Conservation (phyloP, 176 grass and related monocot genomes). For the Coix lacrymajobi region DNA sequence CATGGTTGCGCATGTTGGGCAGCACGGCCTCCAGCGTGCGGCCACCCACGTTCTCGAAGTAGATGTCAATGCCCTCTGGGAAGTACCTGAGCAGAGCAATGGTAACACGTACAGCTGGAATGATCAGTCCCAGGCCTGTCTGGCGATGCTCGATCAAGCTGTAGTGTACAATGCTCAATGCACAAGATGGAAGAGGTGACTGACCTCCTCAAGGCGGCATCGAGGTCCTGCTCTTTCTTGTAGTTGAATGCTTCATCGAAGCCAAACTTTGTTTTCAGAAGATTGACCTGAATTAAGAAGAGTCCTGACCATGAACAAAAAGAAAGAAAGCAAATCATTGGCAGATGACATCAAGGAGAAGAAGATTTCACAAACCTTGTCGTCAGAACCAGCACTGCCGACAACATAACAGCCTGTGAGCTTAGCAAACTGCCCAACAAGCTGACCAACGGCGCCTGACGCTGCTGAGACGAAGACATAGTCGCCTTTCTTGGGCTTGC, state of each 20-base stretch:
- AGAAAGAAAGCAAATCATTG: background rate
- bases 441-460: slow-evolving; percentile 45
- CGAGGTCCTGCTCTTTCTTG: slow-evolving; percentile 48
- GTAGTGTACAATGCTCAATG: background rate
- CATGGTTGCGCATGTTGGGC: slow-evolving; percentile 26
- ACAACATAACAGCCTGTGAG: slow-evolving; percentile 48
- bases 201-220: slow-evolving; percentile 37
- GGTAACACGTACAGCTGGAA: background rate
- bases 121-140: background rate
- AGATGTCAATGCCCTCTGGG: slow-evolving; percentile 58
- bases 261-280: slow-evolving; percentile 49
- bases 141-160: background rate
- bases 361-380: slow-evolving; percentile 24
- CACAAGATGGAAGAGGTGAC: background rate
- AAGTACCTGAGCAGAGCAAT: slow-evolving; percentile 23
- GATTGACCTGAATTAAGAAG: slow-evolving; percentile 28
- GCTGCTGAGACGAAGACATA: slow-evolving; percentile 52
- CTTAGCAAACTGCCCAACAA: slow-evolving; percentile 61
- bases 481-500: slow-evolving; percentile 52
- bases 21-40: slow-evolving; percentile 47
- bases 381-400: slow-evolving; percentile 45
- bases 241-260: slow-evolving; percentile 72
- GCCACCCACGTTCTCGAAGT: slow-evolving; percentile 73
- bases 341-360: background rate
- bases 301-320: background rate